Evolutionary conservation across 768 basidiomycete species (phyloP), one percentile per base, ranked within the genome.

Genomic region (Mycena crocata): DNA sequence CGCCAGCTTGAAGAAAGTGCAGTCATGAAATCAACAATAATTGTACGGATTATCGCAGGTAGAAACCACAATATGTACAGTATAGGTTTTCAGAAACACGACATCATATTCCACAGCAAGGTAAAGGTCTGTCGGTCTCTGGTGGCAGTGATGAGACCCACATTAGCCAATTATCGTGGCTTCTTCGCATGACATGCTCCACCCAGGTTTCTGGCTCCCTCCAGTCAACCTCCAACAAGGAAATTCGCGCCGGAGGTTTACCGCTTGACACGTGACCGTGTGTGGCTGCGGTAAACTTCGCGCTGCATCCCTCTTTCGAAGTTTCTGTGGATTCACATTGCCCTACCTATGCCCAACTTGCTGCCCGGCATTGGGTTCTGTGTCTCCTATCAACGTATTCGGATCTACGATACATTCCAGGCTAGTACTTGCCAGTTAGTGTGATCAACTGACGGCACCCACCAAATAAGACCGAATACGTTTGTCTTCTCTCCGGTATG

Each of bases 1-100:
- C 5, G 70, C 64, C 45, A 74, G 77, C n/a, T 57, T 78, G 55
- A 68, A 68, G 49, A 73, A 74, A 62, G 71, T 80, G 32, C 54
- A 61, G 61, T 39, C 52, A 51, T 58, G 40, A 54, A 35, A 35
- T n/a, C n/a, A n/a, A n/a, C n/a, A n/a, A n/a, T n/a, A n/a, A n/a
- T n/a, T n/a, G n/a, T n/a, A n/a, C n/a, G n/a, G 30, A 5, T 19
- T 30, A 30, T 26, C 23, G 21, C 2, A 35, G n/a, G 4, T 39
- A 17, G 10, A 42, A 61, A 51, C 23, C n/a, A 61, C 39, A 50
- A 60, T 50, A 23, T 61, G 59, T 61, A 61, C 49, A 51, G 24
- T 50, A 51, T n/a, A 51, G 21, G 40, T n/a, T 24, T 46, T 46
- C 34, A 6, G 57, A 45, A 57, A 44, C 31, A 44, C 28, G 39